phyloP scores from a whole-genome alignment of 1,139 yeast species.

The Scheffersomyces stambukii region DNA sequence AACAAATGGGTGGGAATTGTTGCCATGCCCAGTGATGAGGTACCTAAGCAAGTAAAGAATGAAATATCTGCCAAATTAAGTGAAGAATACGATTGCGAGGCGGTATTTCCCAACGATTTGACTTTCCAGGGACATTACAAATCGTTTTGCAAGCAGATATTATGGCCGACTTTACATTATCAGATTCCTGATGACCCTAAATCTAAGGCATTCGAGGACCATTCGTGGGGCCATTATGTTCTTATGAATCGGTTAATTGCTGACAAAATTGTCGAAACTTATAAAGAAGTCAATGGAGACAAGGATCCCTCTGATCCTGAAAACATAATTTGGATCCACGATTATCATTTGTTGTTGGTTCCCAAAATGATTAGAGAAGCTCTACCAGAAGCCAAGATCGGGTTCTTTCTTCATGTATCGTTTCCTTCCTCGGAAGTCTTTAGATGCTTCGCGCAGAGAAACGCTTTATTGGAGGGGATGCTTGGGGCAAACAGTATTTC shows the following conservation, averaged over 20 bases:
- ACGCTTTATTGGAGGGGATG: conserved; percentile 72
- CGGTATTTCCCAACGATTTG: conserved; percentile 71
- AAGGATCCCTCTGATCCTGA: conserved; percentile 38
- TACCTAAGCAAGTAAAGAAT: conserved; percentile 52
- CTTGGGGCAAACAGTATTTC: conserved; percentile 85
- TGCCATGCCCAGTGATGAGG: conserved; percentile 85
- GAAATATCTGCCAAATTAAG: conserved; percentile 45
- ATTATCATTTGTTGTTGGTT: conserved; percentile 83
- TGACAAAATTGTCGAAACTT: conserved; percentile 61
- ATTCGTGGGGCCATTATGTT: conserved; percentile 85
- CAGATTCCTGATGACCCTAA: conserved; percentile 95
- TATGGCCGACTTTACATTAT: conserved; percentile 97
- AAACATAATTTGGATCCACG: conserved; percentile 82
- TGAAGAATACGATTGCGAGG: conserved; percentile 51
- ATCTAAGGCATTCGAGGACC: conserved; percentile 91
- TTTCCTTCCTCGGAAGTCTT: conserved; percentile 96
- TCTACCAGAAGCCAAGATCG: conserved; percentile 82
- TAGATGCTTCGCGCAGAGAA: conserved; percentile 87
- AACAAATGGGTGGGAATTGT: conserved; percentile 83
- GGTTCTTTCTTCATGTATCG: conserved; percentile 88
- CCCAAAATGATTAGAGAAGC: conserved; percentile 78
- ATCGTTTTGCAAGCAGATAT: conserved; percentile 85
- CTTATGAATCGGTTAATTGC: conserved; percentile 77
- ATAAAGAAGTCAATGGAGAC: conserved; percentile 50
- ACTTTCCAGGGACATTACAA: conserved; percentile 87